These are phyloP conservation scores for Phytophthora citricola DNA, from an alignment of 352 stramenopile species.

Conservation along the genomic window DNA sequence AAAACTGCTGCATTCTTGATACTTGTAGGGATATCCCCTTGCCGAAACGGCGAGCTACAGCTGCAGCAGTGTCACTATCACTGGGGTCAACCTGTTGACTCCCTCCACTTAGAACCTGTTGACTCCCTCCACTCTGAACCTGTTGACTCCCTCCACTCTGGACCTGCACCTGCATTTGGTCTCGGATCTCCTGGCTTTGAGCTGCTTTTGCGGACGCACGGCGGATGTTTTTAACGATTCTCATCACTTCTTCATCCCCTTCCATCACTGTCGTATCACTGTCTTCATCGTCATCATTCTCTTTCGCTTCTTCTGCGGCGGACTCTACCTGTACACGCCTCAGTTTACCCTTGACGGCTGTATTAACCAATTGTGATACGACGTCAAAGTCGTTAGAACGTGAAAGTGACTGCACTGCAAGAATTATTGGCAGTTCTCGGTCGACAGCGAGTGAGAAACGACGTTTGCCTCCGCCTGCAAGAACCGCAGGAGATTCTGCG, in stretches of 20 bases:
- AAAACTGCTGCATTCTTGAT: constrained; percentile 52
- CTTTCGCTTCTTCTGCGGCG: constrained; percentile 2
- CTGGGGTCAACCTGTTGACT: constrained; percentile 1
- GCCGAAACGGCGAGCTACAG: constrained; percentile 15
- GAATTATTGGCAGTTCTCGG: constrained; percentile 40
- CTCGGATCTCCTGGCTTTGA: constrained; percentile 16
- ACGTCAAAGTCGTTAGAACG: constrained; percentile 44
- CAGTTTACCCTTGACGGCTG: constrained; percentile 23
- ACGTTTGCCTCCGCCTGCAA: constrained; percentile 17
- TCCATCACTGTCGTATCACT: constrained; percentile 33
- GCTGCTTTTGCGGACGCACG: constrained; percentile 39
- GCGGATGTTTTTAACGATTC: constrained; percentile 33
- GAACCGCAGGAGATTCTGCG: constrained; percentile 3
- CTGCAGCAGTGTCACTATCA: constrained; percentile 19
- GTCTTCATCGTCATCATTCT: constrained; percentile 14
- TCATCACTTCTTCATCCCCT: constrained; percentile 48
- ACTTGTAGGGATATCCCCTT: constrained; percentile 52
- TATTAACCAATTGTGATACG: constrained; percentile 24
- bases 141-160: constrained; percentile 16
- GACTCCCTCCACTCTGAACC: constrained; percentile 12
- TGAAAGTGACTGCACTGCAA: constrained; percentile 47
- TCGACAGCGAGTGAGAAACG: constrained; percentile 40
- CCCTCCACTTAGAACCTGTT: constrained; percentile 3
- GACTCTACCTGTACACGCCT: constrained; percentile 2
- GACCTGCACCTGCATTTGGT: constrained; percentile 14